These are phyloP conservation scores for Scheffersomyces stambukii DNA, from an alignment of 1,139 yeast species.

Conservation along the genomic window DNA sequence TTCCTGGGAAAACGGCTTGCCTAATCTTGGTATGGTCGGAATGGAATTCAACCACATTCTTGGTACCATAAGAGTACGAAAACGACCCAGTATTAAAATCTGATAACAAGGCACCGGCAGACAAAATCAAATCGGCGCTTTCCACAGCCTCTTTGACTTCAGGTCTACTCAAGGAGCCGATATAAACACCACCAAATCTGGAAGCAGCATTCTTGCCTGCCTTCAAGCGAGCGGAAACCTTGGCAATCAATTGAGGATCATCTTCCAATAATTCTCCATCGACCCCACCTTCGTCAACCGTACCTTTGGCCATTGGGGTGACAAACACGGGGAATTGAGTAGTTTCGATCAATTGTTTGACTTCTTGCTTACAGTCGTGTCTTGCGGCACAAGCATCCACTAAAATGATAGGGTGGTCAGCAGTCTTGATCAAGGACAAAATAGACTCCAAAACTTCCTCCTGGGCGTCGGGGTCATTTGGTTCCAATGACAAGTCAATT, in stretches of 20 bases:
- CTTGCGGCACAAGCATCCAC: conserved; percentile 89
- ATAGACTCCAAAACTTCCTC: conserved; percentile 64
- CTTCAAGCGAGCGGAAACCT: not conserved
- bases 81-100: conserved; percentile 92
- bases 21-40: conserved; percentile 78
- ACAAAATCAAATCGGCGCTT: conserved; percentile 68
- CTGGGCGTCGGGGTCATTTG: conserved; percentile 71
- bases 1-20: conserved; percentile 73
- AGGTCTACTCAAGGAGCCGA: conserved; percentile 77
- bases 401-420: conserved; percentile 68
- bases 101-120: conserved; percentile 79
- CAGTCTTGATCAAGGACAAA: conserved; percentile 46
- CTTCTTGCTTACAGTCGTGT: conserved; percentile 64
- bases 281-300: conserved; percentile 11
- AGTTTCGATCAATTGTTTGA: conserved; percentile 55
- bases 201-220: conserved; percentile 57
- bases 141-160: conserved; percentile 76
- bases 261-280: not conserved
- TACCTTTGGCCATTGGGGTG: conserved; percentile 90
- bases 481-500: conserved; percentile 56
- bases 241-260: not conserved
- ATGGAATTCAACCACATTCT: conserved; percentile 82
- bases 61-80: conserved; percentile 77
- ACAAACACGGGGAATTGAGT: conserved; percentile 83
- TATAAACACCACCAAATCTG: conserved; percentile 83